These are phyloP conservation scores for Calophaca sinica DNA, from an alignment of 306 rosid species.

Conservation along the genomic window DNA sequence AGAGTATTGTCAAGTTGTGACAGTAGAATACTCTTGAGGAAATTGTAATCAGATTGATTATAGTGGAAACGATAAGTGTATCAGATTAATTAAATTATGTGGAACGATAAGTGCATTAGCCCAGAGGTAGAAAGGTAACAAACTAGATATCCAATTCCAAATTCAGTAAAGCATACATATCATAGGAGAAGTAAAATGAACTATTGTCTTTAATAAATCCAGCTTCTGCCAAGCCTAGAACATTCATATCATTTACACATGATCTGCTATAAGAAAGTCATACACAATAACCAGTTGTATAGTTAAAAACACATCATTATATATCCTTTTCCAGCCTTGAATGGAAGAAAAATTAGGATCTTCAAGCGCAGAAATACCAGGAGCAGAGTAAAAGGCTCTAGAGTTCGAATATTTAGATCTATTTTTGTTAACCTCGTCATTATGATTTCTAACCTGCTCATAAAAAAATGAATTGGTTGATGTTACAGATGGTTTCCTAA, in stretches of 20 bases:
- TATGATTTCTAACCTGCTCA: slow-evolving; percentile 21
- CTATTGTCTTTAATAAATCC: slow-evolving; percentile 71
- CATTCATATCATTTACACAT: slow-evolving; percentile 19
- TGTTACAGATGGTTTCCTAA: too few relatives aligned
- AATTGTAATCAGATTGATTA: too few relatives aligned
- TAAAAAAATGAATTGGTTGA: slow-evolving; percentile 41
- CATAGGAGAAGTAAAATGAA: slow-evolving; percentile 69
- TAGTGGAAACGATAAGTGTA: too few relatives aligned
- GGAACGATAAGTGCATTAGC: background rate
- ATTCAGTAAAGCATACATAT: slow-evolving; percentile 56
- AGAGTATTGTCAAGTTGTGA: too few relatives aligned
- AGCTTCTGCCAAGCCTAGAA: slow-evolving; percentile 87
- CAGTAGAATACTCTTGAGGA: too few relatives aligned
- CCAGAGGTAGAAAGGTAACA: slow-evolving; percentile 1
- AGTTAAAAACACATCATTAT: too few relatives aligned
- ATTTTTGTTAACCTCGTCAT: slow-evolving; percentile 43
- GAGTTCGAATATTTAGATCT: slow-evolving; percentile 21
- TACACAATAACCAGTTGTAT: too few relatives aligned
- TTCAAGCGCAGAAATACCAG: slow-evolving; percentile 83
- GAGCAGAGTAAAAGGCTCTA: slow-evolving; percentile 65
- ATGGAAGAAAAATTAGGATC: slow-evolving; percentile 86
- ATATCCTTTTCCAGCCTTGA: slow-evolving; percentile 65
- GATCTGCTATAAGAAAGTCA: background rate
- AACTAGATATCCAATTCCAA: slow-evolving; percentile 36
- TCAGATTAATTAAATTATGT: too few relatives aligned